These are phyloP conservation scores for Candida glucosophila DNA, from an alignment of 1,139 yeast genomes.

Conservation along the genomic window DNA sequence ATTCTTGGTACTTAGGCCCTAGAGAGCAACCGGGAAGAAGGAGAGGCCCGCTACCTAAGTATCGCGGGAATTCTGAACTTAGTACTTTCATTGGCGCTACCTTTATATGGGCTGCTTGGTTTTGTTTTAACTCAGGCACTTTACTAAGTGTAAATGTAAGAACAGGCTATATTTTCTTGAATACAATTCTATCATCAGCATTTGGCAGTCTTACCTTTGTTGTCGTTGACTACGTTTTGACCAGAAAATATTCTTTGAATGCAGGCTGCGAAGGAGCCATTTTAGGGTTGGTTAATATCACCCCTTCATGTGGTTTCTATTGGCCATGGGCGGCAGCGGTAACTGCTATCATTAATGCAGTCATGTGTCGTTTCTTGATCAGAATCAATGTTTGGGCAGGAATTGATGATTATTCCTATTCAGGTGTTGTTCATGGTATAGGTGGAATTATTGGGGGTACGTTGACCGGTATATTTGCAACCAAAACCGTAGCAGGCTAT, in stretches of 20 bases:
- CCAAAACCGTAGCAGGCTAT: slow-evolving; percentile 54
- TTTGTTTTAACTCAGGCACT: slow-evolving; percentile 46
- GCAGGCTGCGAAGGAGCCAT: slow-evolving; percentile 44
- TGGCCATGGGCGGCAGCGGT: slow-evolving; percentile 42
- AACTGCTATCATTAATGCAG: slow-evolving; percentile 33
- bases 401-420: slow-evolving; percentile 39
- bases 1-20: slow-evolving; percentile 26
- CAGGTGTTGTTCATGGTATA: slow-evolving; percentile 43
- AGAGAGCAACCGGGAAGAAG: slow-evolving; percentile 22
- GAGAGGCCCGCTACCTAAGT: slow-evolving; percentile 15
- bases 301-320: slow-evolving; percentile 44
- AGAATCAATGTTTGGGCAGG: slow-evolving; percentile 32
- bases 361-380: slow-evolving; percentile 28
- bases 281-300: slow-evolving; percentile 41
- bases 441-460: slow-evolving; percentile 78
- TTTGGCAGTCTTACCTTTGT: slow-evolving; percentile 31
- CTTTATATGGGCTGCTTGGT: slow-evolving; percentile 44
- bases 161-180: slow-evolving; percentile 39
- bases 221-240: slow-evolving; percentile 21
- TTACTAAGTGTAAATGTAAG: slow-evolving; percentile 33
- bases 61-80: slow-evolving; percentile 29
- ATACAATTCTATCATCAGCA: slow-evolving; percentile 41
- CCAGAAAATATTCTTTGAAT: slow-evolving; percentile 32
- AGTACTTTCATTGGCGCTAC: slow-evolving; percentile 39
- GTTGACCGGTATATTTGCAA: slow-evolving; percentile 77